phyloP scores from a whole-genome alignment of 495 filamentous ascomycete species.

The Glonium stellatum region DNA sequence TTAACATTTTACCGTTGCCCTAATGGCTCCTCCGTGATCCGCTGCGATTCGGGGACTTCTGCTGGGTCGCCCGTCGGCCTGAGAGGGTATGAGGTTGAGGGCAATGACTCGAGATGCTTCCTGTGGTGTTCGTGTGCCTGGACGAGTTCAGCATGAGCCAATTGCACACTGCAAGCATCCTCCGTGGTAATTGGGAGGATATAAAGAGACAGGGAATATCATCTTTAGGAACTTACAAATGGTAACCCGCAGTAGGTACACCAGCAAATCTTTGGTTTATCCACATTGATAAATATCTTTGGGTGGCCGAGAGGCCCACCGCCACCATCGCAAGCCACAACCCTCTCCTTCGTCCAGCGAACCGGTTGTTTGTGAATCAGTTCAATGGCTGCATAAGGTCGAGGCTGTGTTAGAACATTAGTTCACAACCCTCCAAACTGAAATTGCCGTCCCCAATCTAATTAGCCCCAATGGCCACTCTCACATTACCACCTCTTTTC shows the following conservation, averaged over 20 bases:
- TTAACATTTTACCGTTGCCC: constrained; percentile 35
- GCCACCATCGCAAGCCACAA: constrained; percentile 87
- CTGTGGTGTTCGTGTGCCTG: constrained; percentile 85
- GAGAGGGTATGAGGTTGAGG: constrained; percentile 71
- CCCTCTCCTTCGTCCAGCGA: constrained; percentile 72
- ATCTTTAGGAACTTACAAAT: constrained; percentile 57
- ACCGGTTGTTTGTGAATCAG: constrained; percentile 95
- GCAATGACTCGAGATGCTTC: constrained; percentile 70
- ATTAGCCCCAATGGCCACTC: background rate
- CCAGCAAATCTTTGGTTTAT: constrained; percentile 85
- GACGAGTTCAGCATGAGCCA: constrained; percentile 7
- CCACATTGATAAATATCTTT: constrained; percentile 90
- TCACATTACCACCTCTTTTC: background rate
- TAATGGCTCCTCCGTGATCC: constrained; percentile 38
- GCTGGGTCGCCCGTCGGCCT: constrained; percentile 34
- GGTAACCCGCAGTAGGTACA: constrained; percentile 95
- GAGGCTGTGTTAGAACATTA: constrained; percentile 52
- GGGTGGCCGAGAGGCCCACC: constrained; percentile 90
- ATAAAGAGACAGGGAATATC: background rate
- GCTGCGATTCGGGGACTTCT: constrained; percentile 32
- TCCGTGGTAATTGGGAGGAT: background rate
- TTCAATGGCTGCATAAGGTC: constrained; percentile 81
- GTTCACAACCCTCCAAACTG: constrained; percentile 7
- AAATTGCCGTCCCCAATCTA: background rate
- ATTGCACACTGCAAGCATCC: background rate